Conservation (phyloP, 1,284 basidiomycete genomes). For the Moesziomyces sp. region DNA sequence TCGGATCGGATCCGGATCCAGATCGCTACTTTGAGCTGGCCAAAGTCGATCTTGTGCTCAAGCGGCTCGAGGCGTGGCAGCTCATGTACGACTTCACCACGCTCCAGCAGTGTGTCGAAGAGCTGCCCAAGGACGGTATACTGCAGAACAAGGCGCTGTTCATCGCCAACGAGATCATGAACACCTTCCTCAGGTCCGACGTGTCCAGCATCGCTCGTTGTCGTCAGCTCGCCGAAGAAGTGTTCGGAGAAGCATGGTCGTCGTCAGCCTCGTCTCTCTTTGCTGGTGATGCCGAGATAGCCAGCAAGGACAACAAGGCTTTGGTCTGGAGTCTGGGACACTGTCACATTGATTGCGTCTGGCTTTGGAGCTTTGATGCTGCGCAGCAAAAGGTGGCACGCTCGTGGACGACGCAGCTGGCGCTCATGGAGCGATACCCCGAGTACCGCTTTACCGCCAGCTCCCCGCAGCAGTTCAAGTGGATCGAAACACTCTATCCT, state of each 20-base stretch:
- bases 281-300: no score
- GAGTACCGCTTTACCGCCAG: constrained; percentile 94
- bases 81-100: constrained; percentile 83
- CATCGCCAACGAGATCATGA: constrained; percentile 90
- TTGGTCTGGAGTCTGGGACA: constrained; percentile 59
- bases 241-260: constrained; percentile 88
- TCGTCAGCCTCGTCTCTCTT: constrained; percentile 74
- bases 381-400: constrained; percentile 97
- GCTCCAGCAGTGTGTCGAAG: constrained; percentile 79
- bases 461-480: constrained; percentile 95
- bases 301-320: constrained; percentile 71
- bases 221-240: constrained; percentile 80
- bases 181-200: constrained; percentile 70
- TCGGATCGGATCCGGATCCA: constrained; percentile 71
- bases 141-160: constrained; percentile 85
- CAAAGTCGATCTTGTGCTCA: constrained; percentile 90
- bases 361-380: constrained; percentile 93
- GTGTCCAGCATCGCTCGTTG: constrained; percentile 71
- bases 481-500: constrained; percentile 83
- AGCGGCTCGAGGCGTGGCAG: constrained; percentile 84
- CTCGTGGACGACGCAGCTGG: constrained; percentile 87
- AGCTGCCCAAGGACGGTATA: constrained; percentile 81
- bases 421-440: constrained; percentile 94
- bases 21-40: constrained; percentile 72
- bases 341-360: constrained; percentile 66